A percentile compares a stretch with the other conserved stretches of the same genome.
Conservation (phyloP, 164 flowering plant species). For the Dillenia suffruticosa region DNA sequence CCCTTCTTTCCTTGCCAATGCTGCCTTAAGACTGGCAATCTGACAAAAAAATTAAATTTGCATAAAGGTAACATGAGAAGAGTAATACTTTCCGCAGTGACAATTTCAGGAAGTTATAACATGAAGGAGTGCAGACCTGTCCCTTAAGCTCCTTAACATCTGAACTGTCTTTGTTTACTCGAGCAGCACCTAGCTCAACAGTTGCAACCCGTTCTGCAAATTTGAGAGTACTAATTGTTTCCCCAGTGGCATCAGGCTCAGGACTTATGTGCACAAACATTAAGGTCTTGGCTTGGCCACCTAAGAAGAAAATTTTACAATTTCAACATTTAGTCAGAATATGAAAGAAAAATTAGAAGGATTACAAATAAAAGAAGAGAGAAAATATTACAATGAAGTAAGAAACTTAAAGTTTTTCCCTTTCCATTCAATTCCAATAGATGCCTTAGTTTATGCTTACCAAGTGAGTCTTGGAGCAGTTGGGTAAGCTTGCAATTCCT, state of each 20-base stretch:
- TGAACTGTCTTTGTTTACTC: conserved; percentile 51
- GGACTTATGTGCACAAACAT: conserved; percentile 99
- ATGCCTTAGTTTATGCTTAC: conserved; percentile 25
- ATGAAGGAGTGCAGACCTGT: conserved; percentile 37
- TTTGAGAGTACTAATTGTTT: conserved; percentile 74
- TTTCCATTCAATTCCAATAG: not conserved
- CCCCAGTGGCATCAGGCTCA: conserved; percentile 62
- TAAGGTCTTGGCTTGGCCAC: conserved; percentile 94
- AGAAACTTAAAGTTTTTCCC: too few relatives aligned
- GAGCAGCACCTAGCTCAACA: conserved; percentile 80
- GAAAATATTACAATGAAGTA: too few relatives aligned
- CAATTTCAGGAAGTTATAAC: too few relatives aligned
- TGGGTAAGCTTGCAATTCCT: conserved; percentile 82
- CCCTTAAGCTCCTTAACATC: conserved; percentile 74
- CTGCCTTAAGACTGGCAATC: conserved; percentile 69
- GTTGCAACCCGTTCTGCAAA: conserved; percentile 82
- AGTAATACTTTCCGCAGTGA: too few relatives aligned
- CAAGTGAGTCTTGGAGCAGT: conserved; percentile 84
- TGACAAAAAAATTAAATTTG: conserved; percentile 9
- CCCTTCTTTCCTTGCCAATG: conserved; percentile 47
- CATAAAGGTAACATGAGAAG: too few relatives aligned
- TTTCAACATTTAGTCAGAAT: not conserved
- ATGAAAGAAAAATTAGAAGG: too few relatives aligned
- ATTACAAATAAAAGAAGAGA: not conserved
- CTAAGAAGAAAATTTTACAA: conserved; percentile 26